phyloP scores from a whole-genome alignment of 805 yeast genomes.

The Dipodascopsis uninucleata region DNA sequence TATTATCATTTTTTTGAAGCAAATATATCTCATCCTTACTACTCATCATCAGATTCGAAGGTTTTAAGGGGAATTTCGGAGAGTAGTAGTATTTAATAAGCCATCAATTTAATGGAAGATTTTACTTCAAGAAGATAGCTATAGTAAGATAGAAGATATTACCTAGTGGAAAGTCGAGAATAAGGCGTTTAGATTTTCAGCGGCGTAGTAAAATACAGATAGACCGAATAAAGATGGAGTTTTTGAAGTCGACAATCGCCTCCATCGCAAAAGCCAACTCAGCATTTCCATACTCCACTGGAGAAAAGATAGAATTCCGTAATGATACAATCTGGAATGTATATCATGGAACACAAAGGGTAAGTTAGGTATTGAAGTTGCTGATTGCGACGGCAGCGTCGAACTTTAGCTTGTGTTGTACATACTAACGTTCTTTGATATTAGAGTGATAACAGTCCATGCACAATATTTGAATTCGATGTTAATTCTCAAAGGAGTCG shows the following conservation, averaged over 20 bases:
- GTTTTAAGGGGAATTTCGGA: no score
- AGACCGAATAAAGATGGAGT: conserved; percentile 35
- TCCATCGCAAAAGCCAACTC: conserved; percentile 31
- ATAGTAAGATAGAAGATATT: no score
- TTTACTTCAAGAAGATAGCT: no score
- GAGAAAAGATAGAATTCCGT: conserved; percentile 28
- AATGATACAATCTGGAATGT: conserved; percentile 55
- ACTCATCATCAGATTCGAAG: no score
- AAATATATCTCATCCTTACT: no score
- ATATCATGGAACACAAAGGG: conserved; percentile 52
- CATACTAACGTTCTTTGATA: no score
- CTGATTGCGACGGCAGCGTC: background rate
- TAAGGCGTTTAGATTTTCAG: no score
- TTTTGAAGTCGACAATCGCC: conserved; percentile 30
- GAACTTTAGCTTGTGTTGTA: conserved; percentile 35
- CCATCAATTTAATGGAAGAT: no score
- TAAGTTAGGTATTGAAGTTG: conserved; percentile 22
- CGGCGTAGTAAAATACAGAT: no score
- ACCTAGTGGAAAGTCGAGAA: no score
- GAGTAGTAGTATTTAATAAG: no score
- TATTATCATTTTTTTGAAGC: no score
- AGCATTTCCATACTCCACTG: conserved; percentile 33
- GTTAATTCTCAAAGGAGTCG: conserved; percentile 37
- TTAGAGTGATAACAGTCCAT: conserved; percentile 47
- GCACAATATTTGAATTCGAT: conserved; percentile 66